Evolutionary conservation across 2,329 filamentous ascomycete species (phyloP).

Genomic region (Diaporthe ampelina): DNA sequence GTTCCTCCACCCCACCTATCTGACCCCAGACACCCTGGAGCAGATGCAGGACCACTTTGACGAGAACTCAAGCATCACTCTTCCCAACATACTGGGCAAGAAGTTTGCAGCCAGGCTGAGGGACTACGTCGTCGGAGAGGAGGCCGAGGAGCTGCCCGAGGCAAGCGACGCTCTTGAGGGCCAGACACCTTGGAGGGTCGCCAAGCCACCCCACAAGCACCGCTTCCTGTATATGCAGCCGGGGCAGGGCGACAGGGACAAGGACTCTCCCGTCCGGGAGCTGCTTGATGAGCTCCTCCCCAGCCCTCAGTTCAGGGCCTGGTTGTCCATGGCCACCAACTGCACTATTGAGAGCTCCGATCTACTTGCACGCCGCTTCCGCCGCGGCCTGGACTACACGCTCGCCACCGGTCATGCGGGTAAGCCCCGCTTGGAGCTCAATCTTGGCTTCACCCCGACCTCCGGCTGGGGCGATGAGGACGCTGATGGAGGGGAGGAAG

Average conservation of each 20-base stretch:
- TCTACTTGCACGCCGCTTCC: constrained; percentile 87
- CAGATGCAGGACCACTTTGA: constrained; percentile 84
- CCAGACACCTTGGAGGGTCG: constrained; percentile 77
- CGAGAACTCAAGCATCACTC: constrained; percentile 85
- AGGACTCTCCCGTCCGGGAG: constrained; percentile 76
- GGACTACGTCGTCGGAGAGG: constrained; percentile 77
- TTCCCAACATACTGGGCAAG: constrained; percentile 82
- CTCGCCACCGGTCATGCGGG: constrained; percentile 88
- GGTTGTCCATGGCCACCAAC: constrained; percentile 87
- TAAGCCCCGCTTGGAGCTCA: constrained; percentile 86
- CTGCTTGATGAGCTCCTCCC: constrained; percentile 87
- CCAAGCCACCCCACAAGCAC: constrained; percentile 94
- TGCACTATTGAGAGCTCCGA: constrained; percentile 81
- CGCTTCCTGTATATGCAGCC: constrained; percentile 86
- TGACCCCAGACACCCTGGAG: constrained; percentile 91
- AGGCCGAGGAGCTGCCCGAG: constrained; percentile 62
- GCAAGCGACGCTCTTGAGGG: constrained; percentile 70
- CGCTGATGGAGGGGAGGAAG: constrained; percentile 53
- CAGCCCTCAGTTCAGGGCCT: constrained; percentile 87
- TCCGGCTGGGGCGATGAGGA: constrained; percentile 85
- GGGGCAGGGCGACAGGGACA: constrained; percentile 56
- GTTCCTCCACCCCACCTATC: constrained; percentile 90
- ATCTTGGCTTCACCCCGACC: constrained; percentile 87
- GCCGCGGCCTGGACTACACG: constrained; percentile 90
- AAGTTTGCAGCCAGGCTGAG: constrained; percentile 83